Evolutionary conservation across 306 rosid species (phyloP), one percentile per base, ranked within the genome.

Genomic region (Prunus mira): DNA sequence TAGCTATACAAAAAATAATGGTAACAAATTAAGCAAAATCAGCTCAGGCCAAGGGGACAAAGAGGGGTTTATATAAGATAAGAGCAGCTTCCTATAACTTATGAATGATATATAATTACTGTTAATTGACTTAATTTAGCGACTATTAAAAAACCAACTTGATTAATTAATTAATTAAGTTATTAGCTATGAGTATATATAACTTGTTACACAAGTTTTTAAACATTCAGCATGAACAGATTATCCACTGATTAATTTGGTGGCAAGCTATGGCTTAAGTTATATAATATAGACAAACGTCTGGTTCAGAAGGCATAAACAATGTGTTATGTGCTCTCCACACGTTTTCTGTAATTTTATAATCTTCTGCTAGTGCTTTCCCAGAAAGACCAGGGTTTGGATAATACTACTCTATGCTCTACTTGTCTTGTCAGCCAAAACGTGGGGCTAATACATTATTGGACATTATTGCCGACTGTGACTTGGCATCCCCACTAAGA

Each of bases 381-480:
- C 78, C 47, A 22, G 56, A 73, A 74, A 74, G 58, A 41, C 25
- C 3, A 14, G 68, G 67, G 25, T 60, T 73, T 25, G 57, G 67
- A 73, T 45, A 24, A 25, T 57, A 43, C 49, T 34, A 38, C 38
- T 32, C 27, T 65, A 65, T 12, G 9, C 14, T 10, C 50, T 65
- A 34, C 3, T 65, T 9, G 25, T 34, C 46, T 65, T 18, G 47
- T 65, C 46, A 34, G 7, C 25, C 25, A 34, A 34, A 34, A 65
- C 9, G 25, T 62, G 3, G 5, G 43, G 19, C 20, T 34, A 65
- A 65, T 18, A 8, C 1, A 58, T 58, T 58, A 64, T 34, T 64
- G 47, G 13, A 9, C 25, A 32, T 34, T 65, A 34, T 65, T 65
- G 22, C 68, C 13, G 25, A 3, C 24, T 32, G 15, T 65, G 38